Evolutionary conservation across 495 filamentous ascomycete species (phyloP).

Genomic region (Xylaria sp.): DNA sequence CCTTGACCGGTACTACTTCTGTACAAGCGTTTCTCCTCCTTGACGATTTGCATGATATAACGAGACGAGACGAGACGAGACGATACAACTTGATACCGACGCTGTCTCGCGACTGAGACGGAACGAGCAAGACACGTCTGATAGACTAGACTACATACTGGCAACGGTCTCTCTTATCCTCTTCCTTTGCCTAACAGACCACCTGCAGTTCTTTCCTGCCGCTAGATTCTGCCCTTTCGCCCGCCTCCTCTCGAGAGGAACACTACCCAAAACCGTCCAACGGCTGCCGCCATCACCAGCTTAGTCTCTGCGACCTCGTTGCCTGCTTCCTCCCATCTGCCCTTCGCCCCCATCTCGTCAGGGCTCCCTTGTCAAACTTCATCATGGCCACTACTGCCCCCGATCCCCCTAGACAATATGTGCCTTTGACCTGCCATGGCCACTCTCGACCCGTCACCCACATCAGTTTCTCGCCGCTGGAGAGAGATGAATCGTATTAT

Average conservation of each 20-base stretch:
- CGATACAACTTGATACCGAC: slow-evolving; percentile 23
- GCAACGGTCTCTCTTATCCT: slow-evolving; percentile 21
- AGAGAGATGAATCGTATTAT: slow-evolving; percentile 86
- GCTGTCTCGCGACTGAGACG: slow-evolving; percentile 19
- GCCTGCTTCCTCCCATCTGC: background rate
- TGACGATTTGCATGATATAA: slow-evolving; percentile 30
- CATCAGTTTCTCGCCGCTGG: slow-evolving; percentile 86
- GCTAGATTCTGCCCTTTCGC: background rate
- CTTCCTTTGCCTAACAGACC: background rate
- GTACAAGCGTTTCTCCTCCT: background rate
- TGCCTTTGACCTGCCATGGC: slow-evolving; percentile 95
- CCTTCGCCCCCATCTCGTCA: background rate
- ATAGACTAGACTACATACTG: slow-evolving; percentile 30
- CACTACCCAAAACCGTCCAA: background rate
- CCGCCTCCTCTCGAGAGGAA: background rate
- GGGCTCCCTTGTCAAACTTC: background rate
- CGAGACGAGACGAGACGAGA: slow-evolving; percentile 29
- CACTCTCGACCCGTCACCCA: slow-evolving; percentile 96
- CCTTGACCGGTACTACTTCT: background rate
- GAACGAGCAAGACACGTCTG: slow-evolving; percentile 14
- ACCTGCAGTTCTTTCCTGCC: background rate
- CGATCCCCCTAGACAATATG: slow-evolving; percentile 61
- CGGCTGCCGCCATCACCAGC: background rate
- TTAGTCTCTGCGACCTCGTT: background rate
- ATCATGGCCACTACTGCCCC: slow-evolving; percentile 47